Conservation (phyloP, 495 filamentous ascomycete species). For the Penicillium coprophilum region DNA sequence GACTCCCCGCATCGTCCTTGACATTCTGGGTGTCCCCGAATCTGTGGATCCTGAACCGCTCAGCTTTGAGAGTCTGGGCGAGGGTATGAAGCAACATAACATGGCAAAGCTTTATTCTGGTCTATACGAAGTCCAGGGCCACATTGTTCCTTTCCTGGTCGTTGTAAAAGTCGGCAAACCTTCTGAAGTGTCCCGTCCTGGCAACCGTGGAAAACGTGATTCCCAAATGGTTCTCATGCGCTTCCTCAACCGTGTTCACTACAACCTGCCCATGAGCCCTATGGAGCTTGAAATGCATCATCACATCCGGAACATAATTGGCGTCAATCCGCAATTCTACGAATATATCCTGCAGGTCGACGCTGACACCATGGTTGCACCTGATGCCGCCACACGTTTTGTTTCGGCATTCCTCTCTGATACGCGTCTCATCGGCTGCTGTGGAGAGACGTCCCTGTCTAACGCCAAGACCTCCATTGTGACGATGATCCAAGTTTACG, state of each 20-base stretch:
- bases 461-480: slow-evolving; percentile 91
- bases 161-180: slow-evolving; percentile 97
- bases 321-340: slow-evolving; percentile 97
- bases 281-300: slow-evolving; percentile 98
- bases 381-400: slow-evolving; percentile 89
- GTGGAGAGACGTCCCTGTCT: slow-evolving; percentile 89
- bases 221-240: slow-evolving; percentile 98
- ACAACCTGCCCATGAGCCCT: slow-evolving; percentile 93
- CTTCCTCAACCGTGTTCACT: slow-evolving; percentile 97
- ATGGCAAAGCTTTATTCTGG: slow-evolving; percentile 99
- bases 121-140: slow-evolving; percentile 94
- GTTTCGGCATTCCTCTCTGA: slow-evolving; percentile 89
- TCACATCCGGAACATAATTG: slow-evolving; percentile 98
- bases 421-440: slow-evolving; percentile 86
- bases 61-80: slow-evolving; percentile 94
- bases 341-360: slow-evolving; percentile 97
- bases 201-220: slow-evolving; percentile 98
- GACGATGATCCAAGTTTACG: slow-evolving; percentile 99
- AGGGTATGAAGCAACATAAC: slow-evolving; percentile 97
- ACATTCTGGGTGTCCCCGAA: slow-evolving; percentile 93
- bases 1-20: slow-evolving; percentile 92
- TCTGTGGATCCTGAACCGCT: slow-evolving; percentile 94
- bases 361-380: slow-evolving; percentile 91
- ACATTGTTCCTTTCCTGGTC: slow-evolving; percentile 97
- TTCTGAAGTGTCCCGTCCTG: slow-evolving; percentile 91